These are phyloP conservation scores for Nothophoma quercina DNA, from an alignment of 2,329 filamentous ascomycete species.

Conservation along the genomic window DNA sequence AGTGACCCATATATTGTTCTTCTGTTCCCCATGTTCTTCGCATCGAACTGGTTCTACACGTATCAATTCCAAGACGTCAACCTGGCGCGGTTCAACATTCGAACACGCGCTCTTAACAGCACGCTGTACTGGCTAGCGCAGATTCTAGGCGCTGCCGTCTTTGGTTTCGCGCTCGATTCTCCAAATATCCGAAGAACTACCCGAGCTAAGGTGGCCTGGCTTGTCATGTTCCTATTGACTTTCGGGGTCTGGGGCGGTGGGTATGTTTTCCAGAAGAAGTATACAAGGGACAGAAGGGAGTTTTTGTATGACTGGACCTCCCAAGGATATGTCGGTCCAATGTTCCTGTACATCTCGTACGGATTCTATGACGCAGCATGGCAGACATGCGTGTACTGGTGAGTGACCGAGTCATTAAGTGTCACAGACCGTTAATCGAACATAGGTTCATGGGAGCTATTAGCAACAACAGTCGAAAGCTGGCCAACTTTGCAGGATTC, in stretches of 20 bases:
- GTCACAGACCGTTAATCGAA: too few species aligned
- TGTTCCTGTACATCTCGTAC: conserved; percentile 92
- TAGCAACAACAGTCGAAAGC: conserved; percentile 89
- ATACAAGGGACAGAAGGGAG: conserved; percentile 54
- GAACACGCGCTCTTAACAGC: conserved; percentile 78
- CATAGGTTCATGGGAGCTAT: conserved; percentile 95
- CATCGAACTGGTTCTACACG: conserved; percentile 81
- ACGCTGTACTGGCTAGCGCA: conserved; percentile 81
- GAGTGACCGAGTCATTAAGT: too few species aligned
- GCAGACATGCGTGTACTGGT: conserved; percentile 93
- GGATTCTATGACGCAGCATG: conserved; percentile 88
- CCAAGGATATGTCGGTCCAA: conserved; percentile 74
- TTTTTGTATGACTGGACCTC: conserved; percentile 71
- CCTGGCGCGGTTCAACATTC: conserved; percentile 72
- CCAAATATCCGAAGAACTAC: conserved; percentile 65
- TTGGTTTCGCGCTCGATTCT: conserved; percentile 74
- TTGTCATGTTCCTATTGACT: conserved; percentile 70
- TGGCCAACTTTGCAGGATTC: conserved; percentile 90
- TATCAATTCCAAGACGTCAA: conserved; percentile 83
- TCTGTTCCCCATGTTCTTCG: conserved; percentile 83
- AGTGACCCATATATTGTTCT: conserved; percentile 76
- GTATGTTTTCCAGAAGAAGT: conserved; percentile 76
- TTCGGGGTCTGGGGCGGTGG: conserved; percentile 85
- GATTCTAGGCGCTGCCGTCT: conserved; percentile 76
- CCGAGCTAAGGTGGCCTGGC: conserved; percentile 71